A percentile compares a stretch with the other conserved stretches of the same genome.
Conservation (phyloP, 2,329 filamentous ascomycete genomes). For the Hymenoscyphus linearis region DNA sequence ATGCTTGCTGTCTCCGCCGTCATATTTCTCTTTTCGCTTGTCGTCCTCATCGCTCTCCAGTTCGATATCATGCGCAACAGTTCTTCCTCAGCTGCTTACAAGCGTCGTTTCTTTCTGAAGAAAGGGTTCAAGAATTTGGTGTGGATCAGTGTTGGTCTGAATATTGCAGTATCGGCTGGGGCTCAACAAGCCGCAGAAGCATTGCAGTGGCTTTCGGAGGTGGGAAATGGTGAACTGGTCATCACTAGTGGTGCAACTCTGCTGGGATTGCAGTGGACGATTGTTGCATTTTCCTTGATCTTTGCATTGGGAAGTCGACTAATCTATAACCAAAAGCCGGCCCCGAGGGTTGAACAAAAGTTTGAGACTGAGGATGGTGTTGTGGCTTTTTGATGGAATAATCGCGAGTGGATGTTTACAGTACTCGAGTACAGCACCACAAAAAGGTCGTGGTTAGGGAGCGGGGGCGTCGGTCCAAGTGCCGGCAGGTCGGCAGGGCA, state of each 20-base stretch:
- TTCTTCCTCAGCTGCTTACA: not conserved
- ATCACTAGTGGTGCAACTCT: not conserved
- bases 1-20: not conserved
- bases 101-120: not conserved
- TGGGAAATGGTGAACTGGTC: not conserved
- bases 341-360: not conserved
- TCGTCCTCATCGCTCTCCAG: not conserved
- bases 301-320: conserved; percentile 3
- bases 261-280: conserved; percentile 6
- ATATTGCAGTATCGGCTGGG: conserved; percentile 1
- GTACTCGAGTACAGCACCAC: not conserved
- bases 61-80: not conserved
- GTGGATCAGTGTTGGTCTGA: conserved; percentile 1
- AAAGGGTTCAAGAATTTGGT: conserved; percentile 4
- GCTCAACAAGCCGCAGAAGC: conserved; percentile 3
- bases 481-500: not conserved
- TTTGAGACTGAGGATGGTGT: not conserved
- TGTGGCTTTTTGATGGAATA: not conserved
- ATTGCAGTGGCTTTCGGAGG: conserved; percentile 4
- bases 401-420: not conserved
- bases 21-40: not conserved
- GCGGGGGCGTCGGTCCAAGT: not conserved
- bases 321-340: conserved; percentile 1
- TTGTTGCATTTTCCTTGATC: conserved; percentile 3
- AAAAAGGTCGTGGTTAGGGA: not conserved